Evolutionary conservation across 2,329 filamentous ascomycete species (phyloP).

Genomic region (Mariannaea elegans): DNA sequence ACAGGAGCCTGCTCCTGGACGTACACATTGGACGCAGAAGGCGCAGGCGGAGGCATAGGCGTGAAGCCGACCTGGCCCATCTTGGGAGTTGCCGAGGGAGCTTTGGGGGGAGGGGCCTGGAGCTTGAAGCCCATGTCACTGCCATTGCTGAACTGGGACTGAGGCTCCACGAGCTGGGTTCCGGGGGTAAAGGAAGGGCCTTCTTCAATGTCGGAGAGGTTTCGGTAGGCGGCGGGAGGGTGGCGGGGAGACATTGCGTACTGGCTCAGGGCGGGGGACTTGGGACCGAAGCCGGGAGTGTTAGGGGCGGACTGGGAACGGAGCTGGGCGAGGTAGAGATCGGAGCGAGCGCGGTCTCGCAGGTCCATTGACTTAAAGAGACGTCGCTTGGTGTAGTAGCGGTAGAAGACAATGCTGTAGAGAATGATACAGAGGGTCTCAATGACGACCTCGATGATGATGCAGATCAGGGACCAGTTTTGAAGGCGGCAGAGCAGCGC

Average conservation of each 20-base stretch:
- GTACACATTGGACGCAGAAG: slow-evolving; percentile 51
- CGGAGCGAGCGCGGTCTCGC: slow-evolving; percentile 91
- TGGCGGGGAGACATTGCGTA: slow-evolving; percentile 69
- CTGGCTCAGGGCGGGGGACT: slow-evolving; percentile 61
- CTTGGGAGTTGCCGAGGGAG: slow-evolving; percentile 81
- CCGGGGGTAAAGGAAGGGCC: slow-evolving; percentile 62
- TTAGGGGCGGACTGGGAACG: slow-evolving; percentile 90
- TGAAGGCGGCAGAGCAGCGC: slow-evolving; percentile 89
- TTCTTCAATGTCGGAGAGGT: slow-evolving; percentile 55
- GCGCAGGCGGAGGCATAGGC: slow-evolving; percentile 40
- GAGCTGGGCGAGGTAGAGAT: slow-evolving; percentile 91
- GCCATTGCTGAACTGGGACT: slow-evolving; percentile 65
- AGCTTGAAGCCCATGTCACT: slow-evolving; percentile 76
- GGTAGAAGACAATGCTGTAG: slow-evolving; percentile 95
- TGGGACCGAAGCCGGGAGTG: slow-evolving; percentile 86
- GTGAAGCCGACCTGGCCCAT: slow-evolving; percentile 70
- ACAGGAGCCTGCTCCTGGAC: slow-evolving; percentile 72
- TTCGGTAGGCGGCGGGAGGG: slow-evolving; percentile 65
- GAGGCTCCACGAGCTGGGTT: slow-evolving; percentile 67
- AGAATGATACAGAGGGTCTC: slow-evolving; percentile 91
- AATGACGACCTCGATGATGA: slow-evolving; percentile 94
- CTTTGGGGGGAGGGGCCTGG: slow-evolving; percentile 82
- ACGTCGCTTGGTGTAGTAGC: slow-evolving; percentile 95
- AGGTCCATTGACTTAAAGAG: slow-evolving; percentile 97
- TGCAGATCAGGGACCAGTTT: slow-evolving; percentile 95